Percentiles rank a stretch among this genome's conserved stretches.
These are phyloP conservation scores for Alloascoidea africana DNA, from an alignment of 805 yeast genomes.

Conservation along the genomic window DNA sequence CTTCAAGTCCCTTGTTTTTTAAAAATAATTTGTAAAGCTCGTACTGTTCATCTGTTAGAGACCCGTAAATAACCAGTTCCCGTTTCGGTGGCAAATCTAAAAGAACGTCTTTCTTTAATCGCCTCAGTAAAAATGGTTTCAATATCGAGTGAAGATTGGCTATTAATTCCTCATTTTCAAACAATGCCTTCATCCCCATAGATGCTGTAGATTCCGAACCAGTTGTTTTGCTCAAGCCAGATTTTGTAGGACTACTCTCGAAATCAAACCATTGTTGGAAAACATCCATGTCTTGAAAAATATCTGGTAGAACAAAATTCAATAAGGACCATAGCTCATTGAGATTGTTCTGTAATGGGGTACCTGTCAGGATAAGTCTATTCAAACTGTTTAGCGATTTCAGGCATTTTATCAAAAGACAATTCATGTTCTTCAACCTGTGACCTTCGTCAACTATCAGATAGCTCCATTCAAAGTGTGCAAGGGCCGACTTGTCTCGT, in stretches of 20 bases:
- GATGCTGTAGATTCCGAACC: conserved; percentile 20
- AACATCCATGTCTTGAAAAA: conserved; percentile 76
- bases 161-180: conserved; percentile 46
- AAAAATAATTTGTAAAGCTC: conserved; percentile 31
- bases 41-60: conserved; percentile 47
- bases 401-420: conserved; percentile 56
- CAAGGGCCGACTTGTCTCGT: conserved; percentile 44
- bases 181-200: conserved; percentile 29
- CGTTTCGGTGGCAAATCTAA: conserved; percentile 70
- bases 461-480: conserved; percentile 55
- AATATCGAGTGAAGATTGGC: conserved; percentile 73
- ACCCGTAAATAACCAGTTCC: conserved; percentile 70
- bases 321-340: conserved; percentile 85
- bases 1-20: neutral
- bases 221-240: conserved; percentile 25
- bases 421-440: conserved; percentile 71
- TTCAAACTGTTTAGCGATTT: conserved; percentile 47
- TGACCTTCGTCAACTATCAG: conserved; percentile 94
- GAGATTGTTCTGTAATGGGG: conserved; percentile 86
- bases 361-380: conserved; percentile 79
- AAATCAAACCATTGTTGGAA: conserved; percentile 94
- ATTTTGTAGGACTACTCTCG: conserved; percentile 36
- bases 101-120: conserved; percentile 65
- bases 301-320: conserved; percentile 85
- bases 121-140: conserved; percentile 73